Evolutionary conservation across 192 early-diverging fungal species (phyloP).

Genomic region (Radiomyces spectabilis): DNA sequence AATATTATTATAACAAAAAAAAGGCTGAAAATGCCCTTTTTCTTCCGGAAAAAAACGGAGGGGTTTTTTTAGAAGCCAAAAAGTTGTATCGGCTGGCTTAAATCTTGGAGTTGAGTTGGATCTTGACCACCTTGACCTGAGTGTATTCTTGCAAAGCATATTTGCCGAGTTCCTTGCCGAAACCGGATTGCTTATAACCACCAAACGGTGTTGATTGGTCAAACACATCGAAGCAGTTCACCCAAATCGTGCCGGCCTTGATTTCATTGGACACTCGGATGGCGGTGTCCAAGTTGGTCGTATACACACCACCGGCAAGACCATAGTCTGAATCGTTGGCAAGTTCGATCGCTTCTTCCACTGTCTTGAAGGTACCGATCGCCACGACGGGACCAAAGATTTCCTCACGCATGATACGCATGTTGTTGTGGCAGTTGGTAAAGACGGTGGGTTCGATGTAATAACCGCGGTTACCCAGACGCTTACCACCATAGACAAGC

Average conservation of each 20-base stretch:
- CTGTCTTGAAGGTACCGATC: conserved; percentile 61
- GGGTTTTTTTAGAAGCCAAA: no score
- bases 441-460: conserved; percentile 76
- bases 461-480: conserved; percentile 60
- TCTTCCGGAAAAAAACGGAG: no score
- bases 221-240: conserved; percentile 68
- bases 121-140: conserved; percentile 42
- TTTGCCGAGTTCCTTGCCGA: conserved; percentile 53
- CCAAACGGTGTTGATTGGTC: conserved; percentile 40
- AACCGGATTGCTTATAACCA: conserved; percentile 68
- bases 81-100: no score
- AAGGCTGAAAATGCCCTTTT: no score
- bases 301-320: conserved; percentile 71
- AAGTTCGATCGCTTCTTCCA: conserved; percentile 66
- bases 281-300: conserved; percentile 54
- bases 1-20: no score
- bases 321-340: conserved; percentile 76
- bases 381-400: conserved; percentile 83
- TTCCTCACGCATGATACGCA: conserved; percentile 62
- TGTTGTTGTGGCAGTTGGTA: conserved; percentile 44
- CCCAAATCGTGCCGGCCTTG: conserved; percentile 61
- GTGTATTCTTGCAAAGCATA: conserved; percentile 41
- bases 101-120: conserved; percentile 4
- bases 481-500: conserved; percentile 48
- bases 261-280: conserved; percentile 40